Evolutionary conservation across 2,329 filamentous ascomycete genomes (phyloP), one percentile per base, ranked within the genome.

Genomic region (Aureobasidium vineae): DNA sequence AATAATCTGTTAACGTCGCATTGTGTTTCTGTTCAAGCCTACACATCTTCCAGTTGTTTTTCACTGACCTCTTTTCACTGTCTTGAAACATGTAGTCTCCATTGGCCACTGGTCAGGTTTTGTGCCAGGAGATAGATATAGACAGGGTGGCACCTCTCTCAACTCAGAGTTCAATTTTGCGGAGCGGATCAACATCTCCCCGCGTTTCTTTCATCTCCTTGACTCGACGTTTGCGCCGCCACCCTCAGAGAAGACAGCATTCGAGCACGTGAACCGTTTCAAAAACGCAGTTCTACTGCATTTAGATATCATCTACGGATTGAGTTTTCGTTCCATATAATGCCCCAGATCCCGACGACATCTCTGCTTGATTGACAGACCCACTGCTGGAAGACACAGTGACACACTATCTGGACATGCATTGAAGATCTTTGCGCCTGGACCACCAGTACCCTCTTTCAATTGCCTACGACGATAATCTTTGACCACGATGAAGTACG

Each of bases 401-500:
- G 6, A 8, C 40, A 36, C 21, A 33, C 23, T 36, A 41, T 45
- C 33, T 63, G 38, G 13, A 54, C 10, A 65, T 63, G 36, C 61
- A 23, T 28, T 56, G 61, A 65, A 45, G 49, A 56, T 56, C 61
- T 65, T 31, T 33, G 47, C 60, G 47, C 45, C 61, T 56, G 61
- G 61, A 65, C 50, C 50, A 23, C 45, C 10, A 3, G 2, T 5
- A 36, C 50, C 59, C 36, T 10, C 23, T 16, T 40, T 23, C n/a
- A 47, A 21, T 21, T 26, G 10, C 15, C 16, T 7, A n/a, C 47
- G 28, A 36, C 28, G 21, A 45, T 36, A 26, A 13, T n/a, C 5
- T 8, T 49, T 16, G 33, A 21, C 21, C 21, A 53, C 45, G 69
- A 96, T 96, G 92, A 96, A 96, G 82, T 96, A 96, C 77, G 91